Base-by-base conservation (phyloP, 2,329 filamentous ascomycete species). In the Teratosphaeria epicoccoides region DNA sequence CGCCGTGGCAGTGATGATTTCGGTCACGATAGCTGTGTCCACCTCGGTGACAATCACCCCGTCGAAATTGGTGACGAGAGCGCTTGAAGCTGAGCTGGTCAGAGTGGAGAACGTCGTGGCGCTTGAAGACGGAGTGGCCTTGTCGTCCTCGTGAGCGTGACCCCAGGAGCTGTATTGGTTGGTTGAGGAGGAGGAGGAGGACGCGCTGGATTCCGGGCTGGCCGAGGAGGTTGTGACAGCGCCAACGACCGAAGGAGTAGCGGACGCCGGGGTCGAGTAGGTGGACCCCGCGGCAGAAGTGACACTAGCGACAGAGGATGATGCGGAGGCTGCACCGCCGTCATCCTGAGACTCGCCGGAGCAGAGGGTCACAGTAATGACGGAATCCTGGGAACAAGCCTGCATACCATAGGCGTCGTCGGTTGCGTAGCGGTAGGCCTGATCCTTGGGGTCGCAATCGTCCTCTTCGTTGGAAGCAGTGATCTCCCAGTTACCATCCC, bases 371-470 rank as follows among this genome's bases (percentile, higher is more conserved):
- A 69, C 65, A 24, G 63, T 68, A 59, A 69, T 66, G 54, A 55
- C 57, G 33, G 63, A 54, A 49, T 62, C 58, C 22, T 59, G 52
- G 20, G 55, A 45, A 59, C 66, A 68, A n/a, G 60, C 58, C 59
- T 70, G 67, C 67, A 68, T 68, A 51, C 67, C 67, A 47, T 67
- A 65, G 52, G 65, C 64, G 52, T 70, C 67, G 53, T 70, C 67
- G 51, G 66, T 69, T 26, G 66, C 58, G 59, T 68, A 68, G 45
- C 62, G 62, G 61, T 70, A 70, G 50, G 66, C 66, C 43, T 60
- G 55, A 55, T 68, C 65, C 57, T 63, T 64, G 28, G 65, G 65
- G 23, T 46, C 48, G 59, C 62, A 63, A 43, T 49, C 52, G 54
- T 56, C 56, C 29, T 50, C 33, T 44, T 55, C 50, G 49, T 58